Evolutionary conservation across 139 green algal species (phyloP), one percentile per base, ranked within the genome.

Genomic region (Trebouxia sp.): DNA sequence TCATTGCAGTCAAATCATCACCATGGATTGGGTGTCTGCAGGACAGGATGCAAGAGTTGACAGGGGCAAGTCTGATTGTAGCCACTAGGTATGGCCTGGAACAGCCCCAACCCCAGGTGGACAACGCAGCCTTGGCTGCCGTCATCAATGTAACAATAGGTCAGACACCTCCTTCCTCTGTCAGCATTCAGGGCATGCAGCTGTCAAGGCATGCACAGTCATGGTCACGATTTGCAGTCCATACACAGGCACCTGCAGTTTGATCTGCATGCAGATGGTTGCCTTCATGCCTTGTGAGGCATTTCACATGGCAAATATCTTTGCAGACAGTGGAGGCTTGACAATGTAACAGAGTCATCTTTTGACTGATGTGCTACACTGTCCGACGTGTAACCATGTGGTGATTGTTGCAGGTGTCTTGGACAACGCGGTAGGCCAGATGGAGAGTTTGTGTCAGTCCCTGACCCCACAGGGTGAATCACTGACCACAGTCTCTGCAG

Each of bases 401-500:
- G 5, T 5, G 4, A 58, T 28, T 17, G 50, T 58, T 39, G 42
- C 39, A 77, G 69, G 69, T 53, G 42, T 11, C 39, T 24, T 77
- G 69, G 55, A n/a, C 11, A 15, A 35, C 39, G n/a, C 30, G 38
- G 43, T 77, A 38, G 26, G 55, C 39, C 42, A 48, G 20, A 38
- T 77, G 55, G 11, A 77, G 26, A 15, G 41, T 22, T 12, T 77
- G 24, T 53, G 35, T 26, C 69, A 77, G 38, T 26, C 62, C 37
- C 20, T 37, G 35, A 6, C 62, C 32, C 62, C 62, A 43, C 20
- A 12, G 6, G 35, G n/a, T 38, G 55, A 39, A 35, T 22, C 10
- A 7, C 24, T 77, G 69, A 39, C 69, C 22, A 56, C 41, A 37
- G 43, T 77, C 38, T 56, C 41, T 77, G 69, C 69, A 77, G 41